Evolutionary conservation across 495 filamentous ascomycete genomes (phyloP), one percentile per base, ranked within the genome.

Genomic region (Daldinia grandis): DNA sequence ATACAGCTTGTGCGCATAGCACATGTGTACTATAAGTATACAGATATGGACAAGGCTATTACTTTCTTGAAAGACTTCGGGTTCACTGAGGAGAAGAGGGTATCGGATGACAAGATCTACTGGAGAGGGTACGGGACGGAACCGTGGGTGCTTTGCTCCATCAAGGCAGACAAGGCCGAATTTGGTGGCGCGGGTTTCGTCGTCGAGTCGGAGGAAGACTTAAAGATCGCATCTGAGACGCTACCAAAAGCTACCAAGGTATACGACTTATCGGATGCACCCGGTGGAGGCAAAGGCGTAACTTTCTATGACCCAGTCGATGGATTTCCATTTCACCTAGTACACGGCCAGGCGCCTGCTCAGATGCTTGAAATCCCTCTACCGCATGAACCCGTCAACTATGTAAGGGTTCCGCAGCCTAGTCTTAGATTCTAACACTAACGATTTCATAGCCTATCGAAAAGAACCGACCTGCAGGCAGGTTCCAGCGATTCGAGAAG

Each of bases 121-220:
- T 89, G 81, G 76, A 81, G 87, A 30, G 87, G 88, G 6, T 88
- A 88, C 72, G 87, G 88, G 8, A 77, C 76, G n/a, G 87, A 89
- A 57, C 88, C 86, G 15, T 89, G 86, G 68, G 77, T 88, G 6
- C 79, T 87, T 33, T 85, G 83, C 63, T 79, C 83, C 50, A 77
- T 76, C 25, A 83, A 84, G 50, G 81, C 82, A 0, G 76, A 80
- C 28, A 83, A 84, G 76, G 40, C 81, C 44, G 79, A 83, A 58
- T 90, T 87, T 64, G 82, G 86, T 1, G 87, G 88, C 4, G 80
- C 80, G 0, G 81, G 78, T 12, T 89, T 85, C 57, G 79, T 76
- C 7, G 88, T 89, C 47, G 86, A 88, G 58, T 84, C 83, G 10
- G 80, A 85, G 64, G 80, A 85, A 58, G 87, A 90, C 54, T 78